Conservation (phyloP, 768 basidiomycete species). For the Strobilomyces echinocephalus region DNA sequence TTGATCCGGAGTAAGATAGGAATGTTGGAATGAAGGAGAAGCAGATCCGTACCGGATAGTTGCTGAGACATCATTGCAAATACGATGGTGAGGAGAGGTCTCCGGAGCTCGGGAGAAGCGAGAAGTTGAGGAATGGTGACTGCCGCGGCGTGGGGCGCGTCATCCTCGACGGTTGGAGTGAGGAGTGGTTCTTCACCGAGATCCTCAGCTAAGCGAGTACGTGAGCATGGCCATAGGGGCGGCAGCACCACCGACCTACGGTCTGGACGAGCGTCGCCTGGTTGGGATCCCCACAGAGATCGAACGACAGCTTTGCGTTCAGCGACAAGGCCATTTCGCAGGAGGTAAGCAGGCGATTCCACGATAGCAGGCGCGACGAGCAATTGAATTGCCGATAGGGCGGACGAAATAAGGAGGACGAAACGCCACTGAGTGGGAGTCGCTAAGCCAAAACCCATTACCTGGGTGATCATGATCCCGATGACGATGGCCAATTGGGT, state of each 20-base stretch:
- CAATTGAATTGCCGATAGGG: conserved; percentile 53
- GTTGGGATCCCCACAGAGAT: conserved; percentile 50
- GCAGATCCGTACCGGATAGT: conserved; percentile 51
- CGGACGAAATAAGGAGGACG: conserved; percentile 61
- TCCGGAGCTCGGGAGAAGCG: conserved; percentile 48
- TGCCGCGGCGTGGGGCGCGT: conserved; percentile 19
- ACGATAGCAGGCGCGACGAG: conserved; percentile 49
- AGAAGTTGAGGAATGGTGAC: conserved; percentile 54
- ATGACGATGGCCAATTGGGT: conserved; percentile 81
- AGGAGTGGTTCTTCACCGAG: conserved; percentile 28
- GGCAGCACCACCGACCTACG: conserved; percentile 13
- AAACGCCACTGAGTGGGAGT: conserved; percentile 65
- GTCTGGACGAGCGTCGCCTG: conserved; percentile 25
- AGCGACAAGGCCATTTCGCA: conserved; percentile 42
- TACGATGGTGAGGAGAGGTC: conserved; percentile 60
- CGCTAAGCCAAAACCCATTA: conserved; percentile 65
- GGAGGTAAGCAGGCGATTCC: conserved; percentile 72
- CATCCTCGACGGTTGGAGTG: conserved; percentile 12
- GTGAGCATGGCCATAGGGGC: conserved; percentile 4
- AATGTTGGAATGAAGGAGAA: not conserved
- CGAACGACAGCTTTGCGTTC: conserved; percentile 43
- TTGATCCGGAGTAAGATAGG: conserved; percentile 4
- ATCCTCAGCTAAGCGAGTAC: conserved; percentile 18
- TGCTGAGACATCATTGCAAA: conserved; percentile 77
- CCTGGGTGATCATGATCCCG: conserved; percentile 84